Percentiles rank a stretch among this genome's conserved stretches.
Evolutionary conservation across 495 filamentous ascomycete species (phyloP).

Genomic region (Lindgomyces ingoldianus): DNA sequence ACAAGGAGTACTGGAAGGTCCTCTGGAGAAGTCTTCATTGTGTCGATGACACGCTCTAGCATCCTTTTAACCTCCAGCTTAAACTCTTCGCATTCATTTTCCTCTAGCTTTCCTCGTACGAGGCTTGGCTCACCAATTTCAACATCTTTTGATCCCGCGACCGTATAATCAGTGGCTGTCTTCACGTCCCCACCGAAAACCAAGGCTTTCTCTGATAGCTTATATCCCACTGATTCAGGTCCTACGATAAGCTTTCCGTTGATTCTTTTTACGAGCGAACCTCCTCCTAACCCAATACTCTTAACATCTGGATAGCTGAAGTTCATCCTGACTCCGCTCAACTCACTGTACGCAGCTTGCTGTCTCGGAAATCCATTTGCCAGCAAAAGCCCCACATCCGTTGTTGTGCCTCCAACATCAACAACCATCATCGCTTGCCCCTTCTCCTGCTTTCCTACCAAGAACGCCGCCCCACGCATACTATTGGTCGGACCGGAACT

Average conservation of each 20-base stretch:
- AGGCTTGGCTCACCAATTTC: slow-evolving; percentile 46
- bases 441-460: slow-evolving; percentile 36
- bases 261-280: slow-evolving; percentile 51
- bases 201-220: slow-evolving; percentile 51
- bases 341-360: slow-evolving; percentile 54
- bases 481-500: slow-evolving; percentile 57
- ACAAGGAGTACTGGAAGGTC: slow-evolving; percentile 53
- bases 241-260: slow-evolving; percentile 51
- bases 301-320: slow-evolving; percentile 57
- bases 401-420: slow-evolving; percentile 59
- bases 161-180: slow-evolving; percentile 55
- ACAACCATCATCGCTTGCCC: slow-evolving; percentile 49
- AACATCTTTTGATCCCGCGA: slow-evolving; percentile 44
- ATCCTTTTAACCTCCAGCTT: slow-evolving; percentile 45
- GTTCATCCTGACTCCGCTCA: slow-evolving; percentile 56
- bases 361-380: slow-evolving; percentile 58
- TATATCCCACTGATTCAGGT: slow-evolving; percentile 59
- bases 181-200: slow-evolving; percentile 56
- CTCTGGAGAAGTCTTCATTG: slow-evolving; percentile 54
- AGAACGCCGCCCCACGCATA: slow-evolving; percentile 54
- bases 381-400: slow-evolving; percentile 56
- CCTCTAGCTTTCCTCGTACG: slow-evolving; percentile 30
- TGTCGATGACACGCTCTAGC: slow-evolving; percentile 52
- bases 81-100: slow-evolving; percentile 43
- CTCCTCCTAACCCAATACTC: slow-evolving; percentile 56